These are phyloP conservation scores for Secale cereale DNA, from an alignment of 176 grass and related monocot genomes.

Conservation along the genomic window DNA sequence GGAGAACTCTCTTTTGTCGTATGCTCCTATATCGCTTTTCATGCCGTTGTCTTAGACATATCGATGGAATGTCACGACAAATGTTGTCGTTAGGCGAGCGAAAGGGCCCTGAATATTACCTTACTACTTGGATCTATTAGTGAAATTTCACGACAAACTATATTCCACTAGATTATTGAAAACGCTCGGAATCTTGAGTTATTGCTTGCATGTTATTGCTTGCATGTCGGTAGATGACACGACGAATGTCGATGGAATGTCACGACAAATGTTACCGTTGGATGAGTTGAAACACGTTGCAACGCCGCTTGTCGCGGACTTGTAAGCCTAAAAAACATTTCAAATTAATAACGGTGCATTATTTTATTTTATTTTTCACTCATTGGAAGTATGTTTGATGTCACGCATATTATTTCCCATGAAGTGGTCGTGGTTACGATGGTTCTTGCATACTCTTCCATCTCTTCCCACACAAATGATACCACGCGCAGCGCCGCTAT, in stretches of 20 bases:
- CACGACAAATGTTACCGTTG: not conserved
- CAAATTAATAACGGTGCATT: not conserved
- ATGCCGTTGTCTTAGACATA: not conserved
- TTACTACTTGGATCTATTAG: no score
- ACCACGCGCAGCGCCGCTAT: no score
- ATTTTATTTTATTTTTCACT: not conserved
- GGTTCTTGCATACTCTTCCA: not conserved
- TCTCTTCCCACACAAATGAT: not conserved
- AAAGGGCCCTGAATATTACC: not conserved
- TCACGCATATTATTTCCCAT: not conserved
- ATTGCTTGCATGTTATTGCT: no score
- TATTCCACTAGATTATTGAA: no score
- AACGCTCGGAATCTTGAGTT: no score
- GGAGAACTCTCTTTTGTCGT: not conserved
- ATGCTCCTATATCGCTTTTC: not conserved
- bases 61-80: not conserved
- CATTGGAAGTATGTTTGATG: not conserved
- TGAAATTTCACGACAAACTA: no score
- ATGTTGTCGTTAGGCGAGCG: not conserved
- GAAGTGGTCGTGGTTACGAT: not conserved
- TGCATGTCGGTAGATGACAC: no score
- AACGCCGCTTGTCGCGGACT: not conserved
- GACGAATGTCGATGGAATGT: not conserved
- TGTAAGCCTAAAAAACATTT: not conserved
- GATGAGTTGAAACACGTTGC: not conserved